Conservation (phyloP, 1,284 basidiomycete genomes). For the Trichosporon coremiiforme region DNA sequence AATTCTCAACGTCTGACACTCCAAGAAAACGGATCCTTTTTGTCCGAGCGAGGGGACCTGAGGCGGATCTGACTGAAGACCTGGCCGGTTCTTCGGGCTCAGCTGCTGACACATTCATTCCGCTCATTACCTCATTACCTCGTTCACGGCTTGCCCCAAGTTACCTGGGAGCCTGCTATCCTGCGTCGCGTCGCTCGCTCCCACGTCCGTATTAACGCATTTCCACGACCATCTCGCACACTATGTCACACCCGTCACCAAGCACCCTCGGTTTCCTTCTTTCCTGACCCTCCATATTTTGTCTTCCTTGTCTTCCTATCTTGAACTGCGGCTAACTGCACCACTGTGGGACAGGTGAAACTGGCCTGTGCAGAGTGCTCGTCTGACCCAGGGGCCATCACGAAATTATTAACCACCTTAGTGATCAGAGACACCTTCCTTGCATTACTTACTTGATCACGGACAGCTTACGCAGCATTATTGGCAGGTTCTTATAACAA, state of each 20-base stretch:
- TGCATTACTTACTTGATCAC: no score
- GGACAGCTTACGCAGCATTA: no score
- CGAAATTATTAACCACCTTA: no score
- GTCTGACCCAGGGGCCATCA: no score
- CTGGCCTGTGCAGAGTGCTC: no score
- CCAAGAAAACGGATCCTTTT: slow-evolving; percentile 8
- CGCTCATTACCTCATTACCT: slow-evolving; percentile 11
- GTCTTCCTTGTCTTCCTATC: background rate
- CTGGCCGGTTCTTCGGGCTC: background rate
- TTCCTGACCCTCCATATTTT: background rate
- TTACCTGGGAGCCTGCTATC: no score
- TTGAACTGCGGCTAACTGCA: no score
- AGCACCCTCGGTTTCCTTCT: background rate
- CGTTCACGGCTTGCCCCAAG: background rate
- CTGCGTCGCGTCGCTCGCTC: no score
- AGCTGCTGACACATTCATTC: background rate
- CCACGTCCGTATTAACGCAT: background rate
- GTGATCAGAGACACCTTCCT: no score
- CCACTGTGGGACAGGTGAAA: no score
- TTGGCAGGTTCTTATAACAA: no score
- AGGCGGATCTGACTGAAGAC: background rate
- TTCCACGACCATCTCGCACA: background rate
- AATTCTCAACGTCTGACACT: background rate
- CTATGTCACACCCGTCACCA: background rate
- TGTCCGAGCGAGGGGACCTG: slow-evolving; percentile 1